These are phyloP conservation scores for Nicotiana paniculata DNA, from an alignment of 257 asterid species.

Conservation along the genomic window DNA sequence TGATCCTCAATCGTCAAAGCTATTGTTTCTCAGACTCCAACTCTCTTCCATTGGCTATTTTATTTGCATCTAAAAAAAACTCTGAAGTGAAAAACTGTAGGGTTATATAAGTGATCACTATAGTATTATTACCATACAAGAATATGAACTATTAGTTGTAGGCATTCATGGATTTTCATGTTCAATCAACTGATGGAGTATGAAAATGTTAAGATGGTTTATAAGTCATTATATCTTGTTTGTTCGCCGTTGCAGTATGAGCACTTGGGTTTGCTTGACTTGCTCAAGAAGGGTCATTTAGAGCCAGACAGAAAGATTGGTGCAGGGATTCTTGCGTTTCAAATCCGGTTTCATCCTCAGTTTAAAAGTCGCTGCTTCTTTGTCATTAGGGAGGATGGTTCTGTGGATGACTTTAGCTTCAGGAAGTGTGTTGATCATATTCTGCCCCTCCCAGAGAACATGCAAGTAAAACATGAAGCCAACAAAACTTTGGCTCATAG, in stretches of 20 bases:
- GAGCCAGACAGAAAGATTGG: conserved; percentile 85
- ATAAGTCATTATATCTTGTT: not conserved
- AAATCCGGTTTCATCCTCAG: conserved; percentile 76
- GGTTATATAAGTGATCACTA: not conserved
- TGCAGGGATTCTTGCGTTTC: conserved; percentile 56
- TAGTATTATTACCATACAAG: not conserved
- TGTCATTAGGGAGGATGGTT: conserved; percentile 66
- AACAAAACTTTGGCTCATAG: conserved; percentile 59
- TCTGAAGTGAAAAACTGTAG: not conserved
- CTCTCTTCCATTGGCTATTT: not conserved
- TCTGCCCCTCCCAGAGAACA: conserved; percentile 77
- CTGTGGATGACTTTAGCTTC: conserved; percentile 88
- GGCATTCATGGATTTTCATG: not conserved
- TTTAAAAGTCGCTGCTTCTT: conserved; percentile 89
- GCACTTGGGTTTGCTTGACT: conserved; percentile 49
- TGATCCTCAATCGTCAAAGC: not conserved
- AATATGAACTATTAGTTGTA: not conserved
- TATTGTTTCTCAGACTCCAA: not conserved
- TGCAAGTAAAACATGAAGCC: conserved; percentile 59
- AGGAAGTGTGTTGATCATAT: conserved; percentile 86
- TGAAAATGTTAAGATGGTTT: not conserved
- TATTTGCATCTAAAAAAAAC: not conserved
- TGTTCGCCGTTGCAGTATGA: conserved; percentile 51
- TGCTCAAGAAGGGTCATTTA: conserved; percentile 79
- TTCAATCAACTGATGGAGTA: not conserved